These are phyloP conservation scores for Naganishia randhawae DNA, from an alignment of 768 basidiomycete species.

Conservation along the genomic window DNA sequence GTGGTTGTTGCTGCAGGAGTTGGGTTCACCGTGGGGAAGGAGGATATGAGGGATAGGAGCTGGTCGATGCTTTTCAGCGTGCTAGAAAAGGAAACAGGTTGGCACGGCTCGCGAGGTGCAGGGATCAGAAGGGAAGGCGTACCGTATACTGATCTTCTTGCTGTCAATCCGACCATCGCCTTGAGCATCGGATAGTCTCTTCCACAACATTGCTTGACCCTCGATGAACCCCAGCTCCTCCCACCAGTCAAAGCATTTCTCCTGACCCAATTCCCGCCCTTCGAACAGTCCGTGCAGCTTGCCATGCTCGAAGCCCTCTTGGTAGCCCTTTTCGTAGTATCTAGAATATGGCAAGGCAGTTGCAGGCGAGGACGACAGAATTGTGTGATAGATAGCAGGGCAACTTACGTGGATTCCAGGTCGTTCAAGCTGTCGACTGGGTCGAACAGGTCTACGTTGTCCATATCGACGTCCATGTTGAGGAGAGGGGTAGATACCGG, in stretches of 20 bases:
- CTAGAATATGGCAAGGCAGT: slow-evolving; percentile 51
- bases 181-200: slow-evolving; percentile 9
- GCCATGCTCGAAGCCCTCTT: slow-evolving; percentile 77
- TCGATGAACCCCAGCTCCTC: slow-evolving; percentile 93
- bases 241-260: slow-evolving; percentile 94
- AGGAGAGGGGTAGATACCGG: neutral
- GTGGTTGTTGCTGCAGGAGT: slow-evolving; percentile 52
- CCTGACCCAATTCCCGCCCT: slow-evolving; percentile 78
- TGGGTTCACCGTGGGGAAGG: slow-evolving; percentile 74
- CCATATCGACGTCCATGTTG: slow-evolving; percentile 12
- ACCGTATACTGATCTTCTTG: slow-evolving; percentile 17
- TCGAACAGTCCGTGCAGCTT: slow-evolving; percentile 85
- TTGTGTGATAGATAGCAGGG: neutral
- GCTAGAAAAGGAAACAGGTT: slow-evolving; percentile 28
- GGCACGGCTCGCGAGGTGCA: neutral
- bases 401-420: slow-evolving; percentile 25
- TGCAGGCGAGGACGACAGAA: neutral
- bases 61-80: slow-evolving; percentile 61
- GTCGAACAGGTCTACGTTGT: slow-evolving; percentile 13
- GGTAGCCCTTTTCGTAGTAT: slow-evolving; percentile 75
- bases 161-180: neutral
- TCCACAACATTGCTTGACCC: slow-evolving; percentile 62
- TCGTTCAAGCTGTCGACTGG: slow-evolving; percentile 21
- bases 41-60: slow-evolving; percentile 66
- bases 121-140: neutral